phyloP scores from a whole-genome alignment of 2,329 filamentous ascomycete genomes.

The Aspergillus sp. region DNA sequence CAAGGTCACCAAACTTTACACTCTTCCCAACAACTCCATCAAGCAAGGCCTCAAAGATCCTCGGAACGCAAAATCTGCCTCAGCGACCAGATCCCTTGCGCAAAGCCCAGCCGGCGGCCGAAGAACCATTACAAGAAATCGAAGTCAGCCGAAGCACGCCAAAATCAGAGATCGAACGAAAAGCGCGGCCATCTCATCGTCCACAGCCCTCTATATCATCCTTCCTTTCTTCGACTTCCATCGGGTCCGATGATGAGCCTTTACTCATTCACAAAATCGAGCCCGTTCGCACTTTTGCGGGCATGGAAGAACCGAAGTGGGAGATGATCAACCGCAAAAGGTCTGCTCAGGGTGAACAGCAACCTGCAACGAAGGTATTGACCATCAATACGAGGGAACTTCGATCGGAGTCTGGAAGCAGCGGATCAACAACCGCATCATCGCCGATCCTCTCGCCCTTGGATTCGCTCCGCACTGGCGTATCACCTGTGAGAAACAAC shows the following conservation, averaged over 20 bases:
- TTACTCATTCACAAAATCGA: constrained; percentile 24
- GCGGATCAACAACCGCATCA: constrained; percentile 19
- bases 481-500: neutral
- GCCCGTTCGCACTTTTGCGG: constrained; percentile 22
- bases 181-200: constrained; percentile 18
- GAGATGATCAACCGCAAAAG: constrained; percentile 28
- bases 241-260: constrained; percentile 21
- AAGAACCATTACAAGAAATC: constrained; percentile 21
- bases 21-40: constrained; percentile 43
- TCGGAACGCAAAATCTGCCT: constrained; percentile 38
- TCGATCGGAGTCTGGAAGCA: constrained; percentile 20
- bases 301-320: constrained; percentile 29
- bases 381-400: constrained; percentile 23
- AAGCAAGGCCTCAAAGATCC: constrained; percentile 35
- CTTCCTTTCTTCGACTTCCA: constrained; percentile 23
- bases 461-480: neutral
- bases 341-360: constrained; percentile 4
- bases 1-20: constrained; percentile 43
- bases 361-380: constrained; percentile 10
- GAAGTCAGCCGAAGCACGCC: constrained; percentile 15
- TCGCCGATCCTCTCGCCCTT: constrained; percentile 23
- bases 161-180: constrained; percentile 16
- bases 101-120: constrained; percentile 27
- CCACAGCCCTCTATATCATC: constrained; percentile 26
- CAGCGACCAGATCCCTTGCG: constrained; percentile 32